A percentile compares a stretch with the other conserved stretches of the same genome.
Conservation (phyloP, 192 early-diverging fungal species). For the Entomortierella beljakovae region DNA sequence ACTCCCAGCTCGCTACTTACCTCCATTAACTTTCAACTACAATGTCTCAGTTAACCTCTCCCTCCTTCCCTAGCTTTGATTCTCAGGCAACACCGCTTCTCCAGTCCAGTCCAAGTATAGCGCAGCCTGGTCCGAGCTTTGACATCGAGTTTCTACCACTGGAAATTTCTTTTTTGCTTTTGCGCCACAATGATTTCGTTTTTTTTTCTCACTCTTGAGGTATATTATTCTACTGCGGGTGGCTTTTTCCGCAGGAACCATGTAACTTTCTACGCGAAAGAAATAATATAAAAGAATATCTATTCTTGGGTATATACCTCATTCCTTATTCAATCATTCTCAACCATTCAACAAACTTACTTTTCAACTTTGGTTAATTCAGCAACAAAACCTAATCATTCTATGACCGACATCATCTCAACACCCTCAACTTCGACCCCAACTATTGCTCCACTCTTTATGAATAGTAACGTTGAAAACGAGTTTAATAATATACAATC, state of each 20-base stretch:
- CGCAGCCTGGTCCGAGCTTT: too few relatives aligned
- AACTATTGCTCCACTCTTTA: constrained; percentile 7
- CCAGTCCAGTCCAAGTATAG: too few relatives aligned
- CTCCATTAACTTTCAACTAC: too few relatives aligned
- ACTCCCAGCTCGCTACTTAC: too few relatives aligned
- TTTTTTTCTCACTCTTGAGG: not conserved
- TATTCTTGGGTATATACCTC: too few relatives aligned
- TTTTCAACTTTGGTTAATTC: not conserved
- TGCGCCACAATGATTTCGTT: too few relatives aligned
- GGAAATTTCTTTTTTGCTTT: too few relatives aligned
- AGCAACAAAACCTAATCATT: not conserved
- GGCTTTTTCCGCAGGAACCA: constrained; percentile 6
- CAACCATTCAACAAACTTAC: not conserved
- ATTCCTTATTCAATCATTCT: not conserved
- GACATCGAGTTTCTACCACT: too few relatives aligned
- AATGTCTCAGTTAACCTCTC: too few relatives aligned
- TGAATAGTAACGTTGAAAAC: not conserved
- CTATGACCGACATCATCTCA: constrained; percentile 10
- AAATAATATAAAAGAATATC: not conserved
- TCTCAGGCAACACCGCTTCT: too few relatives aligned
- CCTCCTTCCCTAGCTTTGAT: too few relatives aligned
- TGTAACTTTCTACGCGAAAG: too few relatives aligned
- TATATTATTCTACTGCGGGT: constrained; percentile 6
- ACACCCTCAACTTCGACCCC: not conserved
- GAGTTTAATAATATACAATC: not conserved